Evolutionary conservation across 768 basidiomycete genomes (phyloP).

Genomic region (Russula earlei): DNA sequence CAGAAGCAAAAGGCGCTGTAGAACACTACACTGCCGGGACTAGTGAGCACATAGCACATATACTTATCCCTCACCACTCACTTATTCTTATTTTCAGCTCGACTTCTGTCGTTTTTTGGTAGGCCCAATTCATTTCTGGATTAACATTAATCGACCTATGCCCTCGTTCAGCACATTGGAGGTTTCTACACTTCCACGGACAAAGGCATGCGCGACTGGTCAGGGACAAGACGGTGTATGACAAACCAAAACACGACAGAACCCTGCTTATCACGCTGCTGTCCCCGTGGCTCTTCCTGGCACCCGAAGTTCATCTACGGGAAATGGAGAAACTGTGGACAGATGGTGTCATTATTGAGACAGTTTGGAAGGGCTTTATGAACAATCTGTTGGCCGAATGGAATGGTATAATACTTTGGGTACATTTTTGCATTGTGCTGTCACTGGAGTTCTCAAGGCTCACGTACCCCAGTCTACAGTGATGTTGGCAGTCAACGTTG

Average conservation of each 20-base stretch:
- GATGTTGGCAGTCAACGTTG: conserved; percentile 28
- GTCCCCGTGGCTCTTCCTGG: conserved; percentile 14
- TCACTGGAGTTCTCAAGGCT: background rate
- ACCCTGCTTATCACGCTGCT: conserved; percentile 8
- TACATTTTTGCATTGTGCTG: background rate
- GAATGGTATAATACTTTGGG: conserved; percentile 11
- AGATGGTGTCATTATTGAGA: conserved; percentile 8
- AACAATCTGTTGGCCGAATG: conserved; percentile 7
- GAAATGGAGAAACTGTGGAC: conserved; percentile 15
- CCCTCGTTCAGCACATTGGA: conserved; percentile 9
- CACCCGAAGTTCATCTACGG: conserved; percentile 14
- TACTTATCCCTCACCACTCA: background rate
- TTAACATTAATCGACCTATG: background rate
- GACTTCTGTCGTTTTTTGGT: conserved; percentile 17
- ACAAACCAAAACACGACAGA: background rate
- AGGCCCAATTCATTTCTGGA: background rate
- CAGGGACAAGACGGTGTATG: conserved; percentile 3
- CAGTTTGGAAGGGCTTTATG: conserved; percentile 11
- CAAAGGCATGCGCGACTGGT: conserved; percentile 12
- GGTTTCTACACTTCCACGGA: conserved; percentile 16
- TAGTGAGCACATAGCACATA: background rate
- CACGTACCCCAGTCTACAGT: conserved; percentile 23
- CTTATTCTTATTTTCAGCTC: background rate
- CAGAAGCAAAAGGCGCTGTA: background rate
- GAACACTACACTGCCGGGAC: background rate